Evolutionary conservation across 129 eudicot genomes (phyloP), one percentile per base, ranked within the genome.

Genomic region (Pseudognaphalium luteoalbum): DNA sequence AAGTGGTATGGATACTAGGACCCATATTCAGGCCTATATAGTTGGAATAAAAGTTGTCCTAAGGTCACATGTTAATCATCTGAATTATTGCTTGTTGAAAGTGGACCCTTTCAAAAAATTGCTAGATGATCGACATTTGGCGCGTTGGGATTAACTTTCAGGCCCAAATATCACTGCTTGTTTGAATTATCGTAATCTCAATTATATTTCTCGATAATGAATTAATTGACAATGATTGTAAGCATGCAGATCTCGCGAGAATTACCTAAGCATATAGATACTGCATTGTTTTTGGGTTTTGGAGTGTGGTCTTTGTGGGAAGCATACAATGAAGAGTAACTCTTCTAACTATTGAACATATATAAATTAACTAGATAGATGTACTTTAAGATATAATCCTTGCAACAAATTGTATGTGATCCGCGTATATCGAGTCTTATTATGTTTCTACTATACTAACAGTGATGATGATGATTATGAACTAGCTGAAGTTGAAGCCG

Each of bases 261-360:
- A 77, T 85, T 82, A 80, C 84, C 96, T 73, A 96, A 90, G 82
- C 98, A 90, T 76, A 82, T 90, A 37, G 81, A 96, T 37, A 90
- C 98, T 21, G 32, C 90, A 7, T 80, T 93, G 80, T 93, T 93
- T 77, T 84, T 93, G 39, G 98, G 86, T 44, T 90, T 90, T 82
- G 98, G 96, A 61, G 70, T 93, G 30, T 93, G 97, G 97, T 93
- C 98, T 78, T 86, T 93, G 50, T 93, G 98, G 98, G 96, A 93
- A 80, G 98, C 89, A 75, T 88, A 85, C 79, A 57, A 85, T 11
- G 91, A 85, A 56, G 91, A 86, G 92, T 90, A 86, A 79, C 50
- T 34, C 39, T 29, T 52, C 14, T 66, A 14, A 35, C 5, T 57
- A 15, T 47, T 50, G 7, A 39, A 5, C 25, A 2, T 52, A 44